These are phyloP conservation scores for Ploettnerulaceae sp. DNA, from an alignment of 2,329 filamentous ascomycete genomes.

Conservation along the genomic window DNA sequence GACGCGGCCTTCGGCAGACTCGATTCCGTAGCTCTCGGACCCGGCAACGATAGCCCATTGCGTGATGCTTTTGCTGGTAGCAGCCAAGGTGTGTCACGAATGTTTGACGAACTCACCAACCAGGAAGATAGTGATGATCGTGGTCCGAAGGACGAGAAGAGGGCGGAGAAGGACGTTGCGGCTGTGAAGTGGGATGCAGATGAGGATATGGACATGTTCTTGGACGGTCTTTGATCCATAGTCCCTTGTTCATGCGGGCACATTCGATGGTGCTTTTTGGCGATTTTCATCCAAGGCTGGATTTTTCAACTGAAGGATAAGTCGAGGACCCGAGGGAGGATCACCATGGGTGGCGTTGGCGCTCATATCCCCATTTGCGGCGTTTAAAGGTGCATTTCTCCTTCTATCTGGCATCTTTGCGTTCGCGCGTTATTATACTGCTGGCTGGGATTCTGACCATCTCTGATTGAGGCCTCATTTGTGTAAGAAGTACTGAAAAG, in stretches of 20 bases:
- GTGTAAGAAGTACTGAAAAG: too few species aligned
- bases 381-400: background rate
- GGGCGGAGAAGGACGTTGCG: background rate
- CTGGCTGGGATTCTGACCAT: background rate
- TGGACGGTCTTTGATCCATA: constrained; percentile 6
- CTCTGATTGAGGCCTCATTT: too few species aligned
- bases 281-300: background rate
- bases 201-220: constrained; percentile 16
- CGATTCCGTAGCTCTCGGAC: constrained; percentile 24
- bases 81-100: constrained; percentile 24
- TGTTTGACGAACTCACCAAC: constrained; percentile 34
- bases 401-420: background rate
- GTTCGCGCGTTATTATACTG: background rate
- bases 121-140: constrained; percentile 25
- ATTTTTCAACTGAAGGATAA: too few species aligned
- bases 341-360: background rate
- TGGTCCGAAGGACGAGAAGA: constrained; percentile 21
- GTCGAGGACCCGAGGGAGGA: too few species aligned
- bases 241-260: background rate
- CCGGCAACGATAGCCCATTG: constrained; percentile 25
- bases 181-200: constrained; percentile 9
- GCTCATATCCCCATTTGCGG: background rate
- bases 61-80: constrained; percentile 27
- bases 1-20: constrained; percentile 29
- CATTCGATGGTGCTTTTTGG: background rate